A percentile compares a stretch with the other conserved stretches of the same genome.
Conservation (phyloP, 768 basidiomycete species). For the Xerocomus brunneocitrinus region DNA sequence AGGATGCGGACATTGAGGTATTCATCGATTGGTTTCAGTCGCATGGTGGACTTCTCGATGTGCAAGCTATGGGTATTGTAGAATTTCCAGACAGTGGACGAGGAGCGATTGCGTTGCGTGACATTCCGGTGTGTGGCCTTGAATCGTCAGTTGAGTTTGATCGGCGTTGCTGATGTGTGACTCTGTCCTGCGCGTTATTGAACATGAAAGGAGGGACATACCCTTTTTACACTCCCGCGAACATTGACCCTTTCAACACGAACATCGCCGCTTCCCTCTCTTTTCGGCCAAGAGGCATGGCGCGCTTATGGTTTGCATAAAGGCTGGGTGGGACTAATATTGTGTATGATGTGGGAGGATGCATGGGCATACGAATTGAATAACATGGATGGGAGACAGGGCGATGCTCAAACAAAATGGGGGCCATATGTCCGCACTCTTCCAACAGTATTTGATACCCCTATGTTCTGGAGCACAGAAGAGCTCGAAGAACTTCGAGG, state of each 20-base stretch:
- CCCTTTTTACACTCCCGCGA: constrained; percentile 81
- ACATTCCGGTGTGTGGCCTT: constrained; percentile 56
- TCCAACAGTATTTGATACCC: constrained; percentile 74
- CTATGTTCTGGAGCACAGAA: constrained; percentile 87
- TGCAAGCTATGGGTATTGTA: constrained; percentile 41
- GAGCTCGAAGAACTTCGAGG: constrained; percentile 76
- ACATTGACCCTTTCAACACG: constrained; percentile 70
- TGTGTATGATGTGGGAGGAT: constrained; percentile 96
- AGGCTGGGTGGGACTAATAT: constrained; percentile 85
- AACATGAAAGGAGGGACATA: constrained; percentile 56
- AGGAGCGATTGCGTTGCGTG: constrained; percentile 67
- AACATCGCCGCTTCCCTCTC: constrained; percentile 60
- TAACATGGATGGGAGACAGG: constrained; percentile 1
- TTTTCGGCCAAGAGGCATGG: constrained; percentile 66
- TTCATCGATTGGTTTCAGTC: constrained; percentile 60
- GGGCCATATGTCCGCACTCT: constrained; percentile 38
- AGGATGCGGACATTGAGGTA: constrained; percentile 16
- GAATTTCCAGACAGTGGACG: constrained; percentile 53
- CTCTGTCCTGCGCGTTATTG: background rate
- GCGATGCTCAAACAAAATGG: constrained; percentile 13
- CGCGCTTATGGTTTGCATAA: constrained; percentile 49
- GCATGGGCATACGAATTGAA: constrained; percentile 65
- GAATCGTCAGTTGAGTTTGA: background rate
- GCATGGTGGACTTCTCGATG: constrained; percentile 50
- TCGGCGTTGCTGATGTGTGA: background rate